Evolutionary conservation across 1,284 basidiomycete genomes (phyloP).

Genomic region (Tranzscheliella williamsii): DNA sequence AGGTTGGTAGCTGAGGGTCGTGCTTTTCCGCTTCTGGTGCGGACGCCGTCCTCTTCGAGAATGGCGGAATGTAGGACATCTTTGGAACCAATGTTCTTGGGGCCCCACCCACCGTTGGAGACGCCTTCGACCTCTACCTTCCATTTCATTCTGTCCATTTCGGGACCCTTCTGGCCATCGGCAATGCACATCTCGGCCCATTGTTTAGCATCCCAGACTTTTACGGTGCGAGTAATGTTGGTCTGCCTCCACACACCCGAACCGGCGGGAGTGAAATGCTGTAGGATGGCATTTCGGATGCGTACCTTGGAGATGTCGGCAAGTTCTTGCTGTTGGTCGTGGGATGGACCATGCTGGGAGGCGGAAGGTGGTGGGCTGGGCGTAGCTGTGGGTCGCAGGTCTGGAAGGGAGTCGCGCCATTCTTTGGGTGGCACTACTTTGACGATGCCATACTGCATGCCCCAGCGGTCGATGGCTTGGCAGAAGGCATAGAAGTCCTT

Average conservation of each 20-base stretch:
- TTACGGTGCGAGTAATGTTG: constrained; percentile 53
- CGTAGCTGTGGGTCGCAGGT: constrained; percentile 18
- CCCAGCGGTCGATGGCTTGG: constrained; percentile 56
- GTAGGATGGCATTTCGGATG: constrained; percentile 56
- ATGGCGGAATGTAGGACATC: constrained; percentile 15
- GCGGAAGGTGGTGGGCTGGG: constrained; percentile 1
- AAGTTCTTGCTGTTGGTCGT: constrained; percentile 3
- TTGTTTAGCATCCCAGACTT: constrained; percentile 57
- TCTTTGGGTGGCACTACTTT: constrained; percentile 56
- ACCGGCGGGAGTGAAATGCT: constrained; percentile 54
- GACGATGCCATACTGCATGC: constrained; percentile 58
- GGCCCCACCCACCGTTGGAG: constrained; percentile 41
- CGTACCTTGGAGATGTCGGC: constrained; percentile 45
- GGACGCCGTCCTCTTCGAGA: constrained; percentile 47
- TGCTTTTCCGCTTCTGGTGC: constrained; percentile 45
- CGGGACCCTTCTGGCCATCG: constrained; percentile 49
- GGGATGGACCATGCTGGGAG: constrained; percentile 1
- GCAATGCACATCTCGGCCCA: constrained; percentile 52
- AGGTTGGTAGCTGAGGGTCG: constrained; percentile 3
- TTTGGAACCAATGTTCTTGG: constrained; percentile 26
- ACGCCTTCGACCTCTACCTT: constrained; percentile 45
- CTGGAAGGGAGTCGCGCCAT: constrained; percentile 53
- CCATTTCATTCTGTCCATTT: constrained; percentile 53
- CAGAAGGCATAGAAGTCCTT: constrained; percentile 57
- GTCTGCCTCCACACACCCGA: constrained; percentile 58